Conservation (phyloP, 192 early-diverging fungal genomes). For the Backusella westeae region DNA sequence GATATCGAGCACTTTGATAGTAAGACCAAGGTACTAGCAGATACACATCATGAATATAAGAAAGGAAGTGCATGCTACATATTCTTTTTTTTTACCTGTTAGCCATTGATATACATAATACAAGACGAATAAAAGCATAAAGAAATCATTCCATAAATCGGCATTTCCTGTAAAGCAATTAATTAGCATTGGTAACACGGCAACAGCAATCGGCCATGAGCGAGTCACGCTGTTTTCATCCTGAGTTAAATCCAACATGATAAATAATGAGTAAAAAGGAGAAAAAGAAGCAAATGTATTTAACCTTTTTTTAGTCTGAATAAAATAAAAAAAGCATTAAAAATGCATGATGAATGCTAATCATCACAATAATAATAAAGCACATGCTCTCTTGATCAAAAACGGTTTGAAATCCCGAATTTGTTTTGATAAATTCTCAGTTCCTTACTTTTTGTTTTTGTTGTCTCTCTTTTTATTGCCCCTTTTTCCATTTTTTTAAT, state of each 20-base stretch:
- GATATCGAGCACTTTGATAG: slow-evolving; percentile 52
- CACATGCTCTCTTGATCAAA: slow-evolving; percentile 3
- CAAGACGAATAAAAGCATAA: slow-evolving; percentile 50
- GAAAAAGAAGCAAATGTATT: background rate
- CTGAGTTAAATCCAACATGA: background rate
- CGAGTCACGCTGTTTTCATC: background rate
- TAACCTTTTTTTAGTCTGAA: background rate
- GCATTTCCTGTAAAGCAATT: slow-evolving; percentile 53
- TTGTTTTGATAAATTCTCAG: no score
- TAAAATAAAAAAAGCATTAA: background rate
- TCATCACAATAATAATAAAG: background rate
- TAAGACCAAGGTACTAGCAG: slow-evolving; percentile 56
- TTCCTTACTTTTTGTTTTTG: background rate
- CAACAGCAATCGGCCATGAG: slow-evolving; percentile 59
- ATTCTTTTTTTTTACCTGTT: slow-evolving; percentile 43
- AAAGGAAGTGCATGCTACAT: no score
- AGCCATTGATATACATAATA: slow-evolving; percentile 61
- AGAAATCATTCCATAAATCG: slow-evolving; percentile 58
- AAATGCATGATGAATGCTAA: background rate
- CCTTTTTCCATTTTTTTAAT: background rate
- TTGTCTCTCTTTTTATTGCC: background rate
- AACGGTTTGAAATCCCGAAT: background rate
- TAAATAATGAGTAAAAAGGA: background rate
- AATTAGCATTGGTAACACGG: slow-evolving; percentile 51
- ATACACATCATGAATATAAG: background rate